A percentile compares a stretch with the other conserved stretches of the same genome.
Evolutionary conservation across 208 protist species (phyloP).

Genomic region (Trichomonas gallinae): DNA sequence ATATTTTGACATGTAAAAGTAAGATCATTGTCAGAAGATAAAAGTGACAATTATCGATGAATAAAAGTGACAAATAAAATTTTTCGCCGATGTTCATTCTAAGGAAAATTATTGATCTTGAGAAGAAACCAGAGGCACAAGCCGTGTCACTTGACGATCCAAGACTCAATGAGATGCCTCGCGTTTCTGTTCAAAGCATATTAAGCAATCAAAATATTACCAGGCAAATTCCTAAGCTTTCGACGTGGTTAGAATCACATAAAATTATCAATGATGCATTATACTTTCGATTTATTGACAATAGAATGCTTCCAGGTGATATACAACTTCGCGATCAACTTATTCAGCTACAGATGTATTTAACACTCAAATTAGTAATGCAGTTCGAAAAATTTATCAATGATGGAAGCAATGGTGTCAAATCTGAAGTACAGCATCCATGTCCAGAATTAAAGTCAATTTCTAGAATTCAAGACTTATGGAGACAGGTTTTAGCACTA

Average conservation of each 20-base stretch:
- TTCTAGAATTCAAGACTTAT: background rate
- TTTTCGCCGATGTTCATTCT: background rate
- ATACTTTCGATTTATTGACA: background rate
- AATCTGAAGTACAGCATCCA: background rate
- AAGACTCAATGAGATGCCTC: background rate
- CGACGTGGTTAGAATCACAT: background rate
- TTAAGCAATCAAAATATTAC: background rate
- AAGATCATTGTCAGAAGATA: too few relatives aligned
- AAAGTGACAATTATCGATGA: too few relatives aligned
- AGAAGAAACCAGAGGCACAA: background rate
- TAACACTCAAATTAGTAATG: background rate
- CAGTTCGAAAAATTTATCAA: background rate
- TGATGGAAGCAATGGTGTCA: background rate
- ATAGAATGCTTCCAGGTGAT: background rate
- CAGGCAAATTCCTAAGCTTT: background rate
- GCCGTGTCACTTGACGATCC: background rate
- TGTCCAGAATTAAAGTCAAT: background rate
- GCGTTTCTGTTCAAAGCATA: background rate
- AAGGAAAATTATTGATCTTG: background rate
- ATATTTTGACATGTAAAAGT: too few relatives aligned
- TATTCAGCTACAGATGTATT: background rate
- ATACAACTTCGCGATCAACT: background rate
- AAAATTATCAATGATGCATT: background rate
- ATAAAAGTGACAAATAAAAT: too few relatives aligned
- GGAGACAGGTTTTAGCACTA: background rate